phyloP scores from a whole-genome alignment of 129 eudicot genomes.

The Cynara cardunculus region DNA sequence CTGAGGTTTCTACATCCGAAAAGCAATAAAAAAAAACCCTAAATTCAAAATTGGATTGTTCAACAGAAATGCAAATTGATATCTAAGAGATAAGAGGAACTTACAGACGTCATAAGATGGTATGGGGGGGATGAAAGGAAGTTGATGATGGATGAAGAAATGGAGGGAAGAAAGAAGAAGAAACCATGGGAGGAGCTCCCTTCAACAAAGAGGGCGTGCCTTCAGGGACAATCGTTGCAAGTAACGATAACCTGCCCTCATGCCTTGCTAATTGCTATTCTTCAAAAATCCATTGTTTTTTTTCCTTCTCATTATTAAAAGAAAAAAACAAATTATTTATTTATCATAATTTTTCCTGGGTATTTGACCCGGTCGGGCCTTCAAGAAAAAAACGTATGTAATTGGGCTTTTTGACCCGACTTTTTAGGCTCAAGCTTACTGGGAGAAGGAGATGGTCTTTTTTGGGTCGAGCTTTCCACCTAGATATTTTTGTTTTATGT shows the following conservation, averaged over 20 bases:
- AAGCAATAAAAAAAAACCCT: constrained; percentile 1
- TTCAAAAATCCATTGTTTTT: not conserved
- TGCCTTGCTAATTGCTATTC: no score
- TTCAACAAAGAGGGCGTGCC: not conserved
- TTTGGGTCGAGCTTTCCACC: no score
- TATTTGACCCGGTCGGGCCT: not conserved
- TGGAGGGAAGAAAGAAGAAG: constrained; percentile 5
- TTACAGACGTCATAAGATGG: constrained; percentile 42
- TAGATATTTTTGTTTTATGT: no score
- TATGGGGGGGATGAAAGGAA: not conserved
- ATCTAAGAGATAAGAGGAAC: constrained; percentile 9
- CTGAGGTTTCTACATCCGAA: constrained; percentile 39
- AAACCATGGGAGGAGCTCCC: constrained; percentile 1
- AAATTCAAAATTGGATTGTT: not conserved
- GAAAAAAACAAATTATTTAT: no score
- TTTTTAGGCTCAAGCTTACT: no score
- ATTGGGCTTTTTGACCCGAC: no score
- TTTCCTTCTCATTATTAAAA: not conserved
- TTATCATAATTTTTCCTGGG: not conserved
- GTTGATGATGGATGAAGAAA: constrained; percentile 4
- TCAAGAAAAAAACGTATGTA: not conserved
- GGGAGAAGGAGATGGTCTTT: no score
- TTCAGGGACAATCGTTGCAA: no score
- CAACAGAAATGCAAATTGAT: not conserved
- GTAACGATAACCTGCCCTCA: no score